These are phyloP conservation scores for Gaeumannomyces tritici DNA, from an alignment of 2,329 filamentous ascomycete genomes.

Conservation along the genomic window DNA sequence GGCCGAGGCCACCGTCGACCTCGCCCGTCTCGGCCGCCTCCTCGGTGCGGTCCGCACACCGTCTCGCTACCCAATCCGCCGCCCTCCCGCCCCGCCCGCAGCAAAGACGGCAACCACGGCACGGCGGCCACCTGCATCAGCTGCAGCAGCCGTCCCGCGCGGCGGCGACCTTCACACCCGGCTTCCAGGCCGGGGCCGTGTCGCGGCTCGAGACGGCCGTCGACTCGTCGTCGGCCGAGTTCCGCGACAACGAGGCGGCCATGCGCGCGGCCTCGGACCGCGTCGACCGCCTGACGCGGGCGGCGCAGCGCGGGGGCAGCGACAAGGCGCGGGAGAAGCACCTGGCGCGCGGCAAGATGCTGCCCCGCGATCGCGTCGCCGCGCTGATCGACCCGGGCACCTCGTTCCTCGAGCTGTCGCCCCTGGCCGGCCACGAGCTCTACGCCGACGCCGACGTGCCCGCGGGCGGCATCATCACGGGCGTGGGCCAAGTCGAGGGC, in stretches of 20 bases:
- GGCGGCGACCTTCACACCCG: constrained; percentile 69
- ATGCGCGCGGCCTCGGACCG: constrained; percentile 66
- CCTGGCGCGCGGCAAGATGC: constrained; percentile 81
- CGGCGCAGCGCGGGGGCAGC: constrained; percentile 66
- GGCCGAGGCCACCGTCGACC: background rate
- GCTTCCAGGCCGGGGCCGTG: constrained; percentile 66
- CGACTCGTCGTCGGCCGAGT: constrained; percentile 69
- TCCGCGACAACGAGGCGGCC: constrained; percentile 67
- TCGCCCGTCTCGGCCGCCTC: background rate
- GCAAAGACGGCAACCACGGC: constrained; percentile 4
- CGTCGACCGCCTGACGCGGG: constrained; percentile 60
- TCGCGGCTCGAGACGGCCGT: constrained; percentile 69
- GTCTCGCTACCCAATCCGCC: constrained; percentile 43
- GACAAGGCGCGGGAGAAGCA: constrained; percentile 83
- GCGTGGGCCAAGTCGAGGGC: constrained; percentile 81
- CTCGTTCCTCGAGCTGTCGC: constrained; percentile 85
- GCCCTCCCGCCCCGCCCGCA: constrained; percentile 24
- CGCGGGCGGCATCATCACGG: constrained; percentile 84
- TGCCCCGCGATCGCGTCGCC: constrained; percentile 80
- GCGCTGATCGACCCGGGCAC: constrained; percentile 83
- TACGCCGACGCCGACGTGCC: constrained; percentile 84
- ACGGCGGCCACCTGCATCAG: constrained; percentile 10
- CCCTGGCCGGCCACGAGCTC: constrained; percentile 77
- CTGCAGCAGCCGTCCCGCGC: constrained; percentile 11
- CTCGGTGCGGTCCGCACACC: background rate